Evolutionary conservation across 148 eudicot species (phyloP).

Genomic region (Rheum nobile): DNA sequence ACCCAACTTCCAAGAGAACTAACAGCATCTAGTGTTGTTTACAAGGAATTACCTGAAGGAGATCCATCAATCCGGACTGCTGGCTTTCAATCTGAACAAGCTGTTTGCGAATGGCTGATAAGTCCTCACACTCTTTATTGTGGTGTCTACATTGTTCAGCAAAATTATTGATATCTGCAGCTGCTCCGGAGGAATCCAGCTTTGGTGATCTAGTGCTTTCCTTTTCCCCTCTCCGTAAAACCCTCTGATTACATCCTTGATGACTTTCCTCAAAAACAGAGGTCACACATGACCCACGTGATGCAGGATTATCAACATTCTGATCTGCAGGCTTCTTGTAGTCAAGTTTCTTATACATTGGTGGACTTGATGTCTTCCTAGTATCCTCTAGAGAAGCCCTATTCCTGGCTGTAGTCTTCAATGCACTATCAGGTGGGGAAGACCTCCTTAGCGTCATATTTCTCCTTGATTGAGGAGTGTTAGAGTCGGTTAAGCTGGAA

Average conservation of each 20-base stretch:
- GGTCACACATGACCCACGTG: slow-evolving; percentile 21
- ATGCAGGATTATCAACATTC: slow-evolving; percentile 23
- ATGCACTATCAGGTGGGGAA: slow-evolving; percentile 32
- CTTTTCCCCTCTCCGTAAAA: slow-evolving; percentile 16
- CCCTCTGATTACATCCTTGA: slow-evolving; percentile 13
- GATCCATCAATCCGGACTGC: slow-evolving; percentile 69
- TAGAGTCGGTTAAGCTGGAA: slow-evolving; percentile 22
- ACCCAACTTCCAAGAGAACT: neutral
- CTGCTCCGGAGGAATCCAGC: slow-evolving; percentile 24
- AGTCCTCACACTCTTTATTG: slow-evolving; percentile 63
- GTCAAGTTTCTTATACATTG: slow-evolving; percentile 51
- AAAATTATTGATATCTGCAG: slow-evolving; percentile 28
- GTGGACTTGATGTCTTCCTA: slow-evolving; percentile 38
- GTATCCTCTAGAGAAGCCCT: slow-evolving; percentile 27
- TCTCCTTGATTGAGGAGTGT: slow-evolving; percentile 31
- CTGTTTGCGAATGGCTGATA: slow-evolving; percentile 68
- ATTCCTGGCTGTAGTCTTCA: slow-evolving; percentile 39
- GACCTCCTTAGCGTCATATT: slow-evolving; percentile 24
- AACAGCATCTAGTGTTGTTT: neutral
- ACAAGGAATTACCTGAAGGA: slow-evolving; percentile 65
- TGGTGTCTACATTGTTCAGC: slow-evolving; percentile 34
- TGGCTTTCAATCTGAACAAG: slow-evolving; percentile 78
- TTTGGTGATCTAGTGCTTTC: slow-evolving; percentile 22
- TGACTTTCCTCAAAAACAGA: slow-evolving; percentile 20
- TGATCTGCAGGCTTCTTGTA: slow-evolving; percentile 34